Base-by-base conservation (phyloP, 331 rosid species). In the Rosa hybrid region DNA sequence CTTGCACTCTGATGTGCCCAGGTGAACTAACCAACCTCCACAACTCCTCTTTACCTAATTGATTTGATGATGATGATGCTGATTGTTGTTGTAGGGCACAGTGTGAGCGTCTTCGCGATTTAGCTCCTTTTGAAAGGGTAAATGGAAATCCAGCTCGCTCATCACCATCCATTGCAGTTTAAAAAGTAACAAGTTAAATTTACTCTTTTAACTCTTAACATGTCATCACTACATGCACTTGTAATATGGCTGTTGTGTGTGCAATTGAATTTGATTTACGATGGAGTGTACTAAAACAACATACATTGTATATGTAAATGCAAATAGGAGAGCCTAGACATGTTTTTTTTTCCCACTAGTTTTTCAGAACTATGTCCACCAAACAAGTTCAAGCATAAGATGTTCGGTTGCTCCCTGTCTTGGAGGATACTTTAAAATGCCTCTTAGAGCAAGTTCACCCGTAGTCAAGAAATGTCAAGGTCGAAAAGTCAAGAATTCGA, bases 51-150 rank as follows among this genome's bases (percentile, higher is more conserved):
- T 27, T 27, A 20, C 54, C 27, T 9, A 4, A 38, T 46, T 23
- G 0, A 45, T 46, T 25, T 18, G 48, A 59, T 59, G 0, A 6
- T 14, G 13, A 13, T 42, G 14, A 42, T 34, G 49, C 11, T 25
- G 74, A 39, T 45, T 39, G 7, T 63, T 48, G 51, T 67, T 64
- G 68, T 48, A 93, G 98, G 83, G 71, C 83, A 16, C 97, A 89
- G 81, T 94, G 98, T 0, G 98, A 92, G 89, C 84, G 86, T 74
- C 81, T 92, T 49, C 86, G 90, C 17, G 99, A 95, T 84, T 91
- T 95, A 86, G 96, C 99, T n/a, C 82, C 89, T 76, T 95, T 95
- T 81, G 98, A 95, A 89, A 91, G 98, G 94, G 75, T 90, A 18
- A 42, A 91, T 72, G 92, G 93, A 54, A 87, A 90, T 79, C 93